Evolutionary conservation across 1,284 basidiomycete species (phyloP).

Genomic region (Apiotrichum sp.): DNA sequence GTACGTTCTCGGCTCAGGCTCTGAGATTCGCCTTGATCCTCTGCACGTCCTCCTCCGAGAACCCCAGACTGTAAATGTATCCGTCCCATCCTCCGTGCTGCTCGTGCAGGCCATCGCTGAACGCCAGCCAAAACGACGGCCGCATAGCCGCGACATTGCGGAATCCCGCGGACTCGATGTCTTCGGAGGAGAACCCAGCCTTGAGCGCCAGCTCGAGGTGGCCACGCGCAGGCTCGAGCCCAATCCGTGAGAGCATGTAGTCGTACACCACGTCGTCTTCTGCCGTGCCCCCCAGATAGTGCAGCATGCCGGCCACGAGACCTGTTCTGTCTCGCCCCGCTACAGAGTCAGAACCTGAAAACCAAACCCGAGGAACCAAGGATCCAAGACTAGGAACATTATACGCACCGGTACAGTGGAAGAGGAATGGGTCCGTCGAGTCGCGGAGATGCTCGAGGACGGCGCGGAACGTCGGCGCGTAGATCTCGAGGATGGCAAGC

Average conservation of each 20-base stretch:
- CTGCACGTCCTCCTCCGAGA: constrained; percentile 4
- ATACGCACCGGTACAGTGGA: constrained; percentile 16
- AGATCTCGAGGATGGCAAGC: constrained; percentile 1
- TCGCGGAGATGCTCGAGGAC: constrained; percentile 16
- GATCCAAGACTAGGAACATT: background rate
- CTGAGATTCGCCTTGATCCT: constrained; percentile 10
- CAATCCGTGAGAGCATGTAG: constrained; percentile 16
- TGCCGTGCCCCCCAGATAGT: constrained; percentile 11
- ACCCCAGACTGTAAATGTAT: constrained; percentile 8
- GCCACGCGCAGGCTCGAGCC: constrained; percentile 15
- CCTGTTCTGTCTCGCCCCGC: constrained; percentile 18
- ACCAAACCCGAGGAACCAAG: too few relatives aligned
- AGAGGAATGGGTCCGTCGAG: constrained; percentile 5
- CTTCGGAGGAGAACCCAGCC: background rate
- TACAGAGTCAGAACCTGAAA: background rate
- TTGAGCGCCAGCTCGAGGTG: constrained; percentile 3
- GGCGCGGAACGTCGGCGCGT: constrained; percentile 1
- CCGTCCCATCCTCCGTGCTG: constrained; percentile 13
- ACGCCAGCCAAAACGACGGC: constrained; percentile 1
- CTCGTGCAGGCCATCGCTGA: constrained; percentile 1
- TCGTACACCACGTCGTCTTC: constrained; percentile 5
- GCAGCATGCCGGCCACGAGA: constrained; percentile 10
- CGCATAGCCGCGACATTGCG: constrained; percentile 7
- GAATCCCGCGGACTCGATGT: constrained; percentile 5
- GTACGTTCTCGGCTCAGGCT: background rate